Evolutionary conservation across 371 early-diverging fungal genomes (phyloP).

Genomic region (Umbelopsis sp.): DNA sequence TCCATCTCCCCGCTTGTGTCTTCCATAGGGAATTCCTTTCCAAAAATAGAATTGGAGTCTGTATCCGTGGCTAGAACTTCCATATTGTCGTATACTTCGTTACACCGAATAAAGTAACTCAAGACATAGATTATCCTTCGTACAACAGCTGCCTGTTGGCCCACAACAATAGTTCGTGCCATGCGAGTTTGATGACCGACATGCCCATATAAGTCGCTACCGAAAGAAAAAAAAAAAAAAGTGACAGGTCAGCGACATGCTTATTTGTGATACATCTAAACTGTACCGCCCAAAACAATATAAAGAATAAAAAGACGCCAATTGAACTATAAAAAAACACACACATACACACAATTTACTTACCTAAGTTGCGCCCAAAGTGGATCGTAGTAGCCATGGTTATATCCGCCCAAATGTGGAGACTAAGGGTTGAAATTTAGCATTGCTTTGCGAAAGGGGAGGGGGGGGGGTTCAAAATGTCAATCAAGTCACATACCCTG

Average conservation of each 20-base stretch:
- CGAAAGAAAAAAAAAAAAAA: not conserved
- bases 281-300: no score
- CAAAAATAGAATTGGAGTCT: slow-evolving; percentile 33
- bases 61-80: slow-evolving; percentile 35
- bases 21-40: slow-evolving; percentile 35
- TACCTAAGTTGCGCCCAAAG: slow-evolving; percentile 71
- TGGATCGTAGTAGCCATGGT: slow-evolving; percentile 66
- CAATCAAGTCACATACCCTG: slow-evolving; percentile 25
- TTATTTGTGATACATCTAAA: not conserved
- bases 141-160: slow-evolving; percentile 53
- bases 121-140: slow-evolving; percentile 60
- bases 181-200: slow-evolving; percentile 57
- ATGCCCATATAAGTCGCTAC: slow-evolving; percentile 66
- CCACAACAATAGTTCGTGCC: slow-evolving; percentile 63
- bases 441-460: no score
- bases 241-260: not conserved
- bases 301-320: no score
- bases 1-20: slow-evolving; percentile 38
- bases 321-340: no score
- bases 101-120: slow-evolving; percentile 69
- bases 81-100: slow-evolving; percentile 63
- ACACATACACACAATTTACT: not conserved
- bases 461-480: no score
- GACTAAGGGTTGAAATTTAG: not conserved
- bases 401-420: slow-evolving; percentile 28